Base-by-base conservation (phyloP, 306 rosid genomes). In the Vigna trinervia region DNA sequence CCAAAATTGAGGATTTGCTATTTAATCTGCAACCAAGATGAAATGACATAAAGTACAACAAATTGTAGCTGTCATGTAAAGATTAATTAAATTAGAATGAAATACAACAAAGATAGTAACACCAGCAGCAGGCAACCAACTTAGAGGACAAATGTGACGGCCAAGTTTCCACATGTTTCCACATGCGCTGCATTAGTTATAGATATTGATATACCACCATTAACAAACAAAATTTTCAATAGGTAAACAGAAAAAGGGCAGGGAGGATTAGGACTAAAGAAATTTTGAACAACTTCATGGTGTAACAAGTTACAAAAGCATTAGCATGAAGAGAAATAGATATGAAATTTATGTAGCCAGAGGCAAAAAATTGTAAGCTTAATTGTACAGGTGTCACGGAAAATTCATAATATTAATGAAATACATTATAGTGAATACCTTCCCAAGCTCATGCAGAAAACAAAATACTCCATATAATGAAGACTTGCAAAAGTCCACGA, bases 1-100 rank as follows among this genome's bases (percentile, higher is more conserved):
- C 98, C 83, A 94, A 75, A 80, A 94, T 78, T 66, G 98, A 92
- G 76, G 88, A 84, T 84, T 91, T 89, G 74, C 84, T 89, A 70
- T 92, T 96, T 89, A 88, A 78, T 81, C 98, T 92, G 88, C 79
- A 91, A 78, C 41, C 14, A 45, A 64, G 74, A 62, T 62, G 59
- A 81, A 76, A 72, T 56, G 80, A 59, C 60, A 72, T 34, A 56
- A 58, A 71, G 62, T 41, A 32, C 64, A 74, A 48, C 61, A 74
- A 69, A 23, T 30, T 32, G n/a, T 67, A 53, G 53, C n/a, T 43
- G 71, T 61, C 70, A 17, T 60, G 41, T 56, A 62, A 26, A 46
- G 48, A 71, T 39, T 50, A 60, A 61, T 52, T 15, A 15, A 50
- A 32, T 46, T 22, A 10, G 26, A 66, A 2, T 26, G 57, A 51